Evolutionary conservation across 2,329 filamentous ascomycete species (phyloP).

Genomic region (Diplodia seriata): DNA sequence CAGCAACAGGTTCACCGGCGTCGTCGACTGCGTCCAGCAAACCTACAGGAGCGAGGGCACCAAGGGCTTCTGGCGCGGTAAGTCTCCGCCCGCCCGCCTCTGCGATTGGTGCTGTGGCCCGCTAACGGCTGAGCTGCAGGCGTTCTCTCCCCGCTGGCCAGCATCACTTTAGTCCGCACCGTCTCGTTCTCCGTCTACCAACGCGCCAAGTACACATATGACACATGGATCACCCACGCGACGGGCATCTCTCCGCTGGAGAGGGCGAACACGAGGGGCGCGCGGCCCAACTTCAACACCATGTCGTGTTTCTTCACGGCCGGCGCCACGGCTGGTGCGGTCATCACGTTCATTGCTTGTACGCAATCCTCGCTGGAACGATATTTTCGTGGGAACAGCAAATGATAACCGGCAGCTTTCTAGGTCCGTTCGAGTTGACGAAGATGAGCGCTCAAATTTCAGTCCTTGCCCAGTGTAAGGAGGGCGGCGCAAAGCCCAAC

Average conservation of each 20-base stretch:
- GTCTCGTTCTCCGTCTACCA: constrained; percentile 82
- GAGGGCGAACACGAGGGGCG: constrained; percentile 73
- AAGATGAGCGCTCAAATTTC: constrained; percentile 88
- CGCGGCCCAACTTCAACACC: constrained; percentile 75
- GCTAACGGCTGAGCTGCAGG: constrained; percentile 53
- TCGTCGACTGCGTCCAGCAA: constrained; percentile 74
- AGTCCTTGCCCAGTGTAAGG: constrained; percentile 70
- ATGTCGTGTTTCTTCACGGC: constrained; percentile 78
- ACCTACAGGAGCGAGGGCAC: constrained; percentile 69
- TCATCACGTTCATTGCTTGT: constrained; percentile 82
- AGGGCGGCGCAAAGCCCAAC: constrained; percentile 47
- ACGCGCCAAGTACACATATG: constrained; percentile 75
- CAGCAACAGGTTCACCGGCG: constrained; percentile 74
- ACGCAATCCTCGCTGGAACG: constrained; percentile 33
- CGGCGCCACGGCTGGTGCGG: constrained; percentile 78
- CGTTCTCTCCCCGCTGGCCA: constrained; percentile 79
- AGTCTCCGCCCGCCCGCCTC: constrained; percentile 36
- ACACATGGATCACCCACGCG: constrained; percentile 69
- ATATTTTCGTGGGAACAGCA: not conserved
- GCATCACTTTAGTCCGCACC: constrained; percentile 77
- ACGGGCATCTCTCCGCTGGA: constrained; percentile 75
- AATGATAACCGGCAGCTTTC: constrained; percentile 30
- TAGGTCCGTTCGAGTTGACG: constrained; percentile 85
- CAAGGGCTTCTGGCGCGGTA: constrained; percentile 62
- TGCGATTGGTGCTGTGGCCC: constrained; percentile 31